Conservation (phyloP, 2,329 filamentous ascomycete genomes). For the Penicillium sp. region DNA sequence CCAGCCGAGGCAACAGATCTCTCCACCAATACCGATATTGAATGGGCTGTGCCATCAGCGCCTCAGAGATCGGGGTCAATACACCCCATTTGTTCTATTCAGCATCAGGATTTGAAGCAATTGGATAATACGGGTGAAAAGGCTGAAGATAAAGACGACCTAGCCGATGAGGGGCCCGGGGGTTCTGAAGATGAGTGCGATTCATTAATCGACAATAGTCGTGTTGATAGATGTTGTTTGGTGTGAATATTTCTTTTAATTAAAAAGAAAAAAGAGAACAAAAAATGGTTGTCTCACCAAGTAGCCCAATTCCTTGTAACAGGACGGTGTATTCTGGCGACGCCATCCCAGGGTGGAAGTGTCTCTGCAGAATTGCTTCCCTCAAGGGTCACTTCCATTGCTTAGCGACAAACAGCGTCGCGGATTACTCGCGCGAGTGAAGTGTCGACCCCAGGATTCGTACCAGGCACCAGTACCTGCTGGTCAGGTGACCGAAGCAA, state of each 20-base stretch:
- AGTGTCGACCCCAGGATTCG: constrained; percentile 54
- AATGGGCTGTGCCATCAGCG: not conserved
- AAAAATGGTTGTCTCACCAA: constrained; percentile 38
- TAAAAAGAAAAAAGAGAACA: constrained; percentile 24
- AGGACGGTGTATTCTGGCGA: constrained; percentile 53
- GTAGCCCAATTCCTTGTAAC: constrained; percentile 39
- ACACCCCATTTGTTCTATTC: not conserved
- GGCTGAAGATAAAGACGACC: not conserved
- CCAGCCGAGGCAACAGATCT: not conserved
- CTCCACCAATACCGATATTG: not conserved
- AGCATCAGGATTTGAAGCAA: not conserved
- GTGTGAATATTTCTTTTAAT: too few relatives aligned
- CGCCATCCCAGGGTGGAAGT: constrained; percentile 56
- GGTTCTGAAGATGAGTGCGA: not conserved
- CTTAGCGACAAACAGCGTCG: constrained; percentile 56
- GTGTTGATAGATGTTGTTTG: not conserved
- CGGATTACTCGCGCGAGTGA: constrained; percentile 58
- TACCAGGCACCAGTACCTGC: constrained; percentile 53
- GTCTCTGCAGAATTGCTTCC: constrained; percentile 61
- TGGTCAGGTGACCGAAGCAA: constrained; percentile 37
- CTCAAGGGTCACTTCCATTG: constrained; percentile 56
- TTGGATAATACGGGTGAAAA: not conserved
- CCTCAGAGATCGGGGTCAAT: not conserved
- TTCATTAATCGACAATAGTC: not conserved
- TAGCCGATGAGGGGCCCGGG: not conserved